phyloP scores from a whole-genome alignment of 768 basidiomycete genomes.

The Tricholoma sp. region DNA sequence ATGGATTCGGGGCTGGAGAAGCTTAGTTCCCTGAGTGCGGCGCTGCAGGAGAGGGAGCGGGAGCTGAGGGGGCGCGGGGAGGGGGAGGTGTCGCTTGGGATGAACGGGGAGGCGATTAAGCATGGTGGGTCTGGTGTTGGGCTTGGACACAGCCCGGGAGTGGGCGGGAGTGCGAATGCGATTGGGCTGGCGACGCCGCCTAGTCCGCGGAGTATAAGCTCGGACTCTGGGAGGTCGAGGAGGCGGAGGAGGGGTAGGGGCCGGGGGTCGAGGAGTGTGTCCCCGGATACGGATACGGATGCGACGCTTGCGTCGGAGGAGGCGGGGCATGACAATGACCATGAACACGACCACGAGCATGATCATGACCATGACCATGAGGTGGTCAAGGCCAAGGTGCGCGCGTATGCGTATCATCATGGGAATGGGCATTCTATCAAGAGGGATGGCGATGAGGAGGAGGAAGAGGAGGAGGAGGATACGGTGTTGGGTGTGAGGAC shows the following conservation, averaged over 20 bases:
- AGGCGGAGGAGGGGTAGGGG: constrained; percentile 29
- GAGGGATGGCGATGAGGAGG: constrained; percentile 15
- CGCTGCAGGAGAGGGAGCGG: constrained; percentile 23
- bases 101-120: constrained; percentile 34
- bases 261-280: constrained; percentile 17
- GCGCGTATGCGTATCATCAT: constrained; percentile 8
- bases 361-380: background rate
- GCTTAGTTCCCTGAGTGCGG: constrained; percentile 27
- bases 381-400: background rate
- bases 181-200: constrained; percentile 68
- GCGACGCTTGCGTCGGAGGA: constrained; percentile 29
- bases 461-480: constrained; percentile 19
- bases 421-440: constrained; percentile 9
- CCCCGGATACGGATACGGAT: constrained; percentile 20
- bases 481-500: constrained; percentile 17
- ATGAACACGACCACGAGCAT: constrained; percentile 9
- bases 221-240: constrained; percentile 53
- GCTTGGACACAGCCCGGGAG: background rate
- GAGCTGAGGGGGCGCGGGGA: constrained; percentile 23
- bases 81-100: constrained; percentile 5
- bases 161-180: background rate
- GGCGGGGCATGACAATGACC: constrained; percentile 21
- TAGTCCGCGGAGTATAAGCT: constrained; percentile 66
- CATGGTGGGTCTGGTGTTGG: too few relatives aligned
- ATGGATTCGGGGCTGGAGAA: constrained; percentile 53